Evolutionary conservation across 2,329 filamentous ascomycete species (phyloP), one percentile per base, ranked within the genome.

Genomic region (Lachnellula subtilissima): DNA sequence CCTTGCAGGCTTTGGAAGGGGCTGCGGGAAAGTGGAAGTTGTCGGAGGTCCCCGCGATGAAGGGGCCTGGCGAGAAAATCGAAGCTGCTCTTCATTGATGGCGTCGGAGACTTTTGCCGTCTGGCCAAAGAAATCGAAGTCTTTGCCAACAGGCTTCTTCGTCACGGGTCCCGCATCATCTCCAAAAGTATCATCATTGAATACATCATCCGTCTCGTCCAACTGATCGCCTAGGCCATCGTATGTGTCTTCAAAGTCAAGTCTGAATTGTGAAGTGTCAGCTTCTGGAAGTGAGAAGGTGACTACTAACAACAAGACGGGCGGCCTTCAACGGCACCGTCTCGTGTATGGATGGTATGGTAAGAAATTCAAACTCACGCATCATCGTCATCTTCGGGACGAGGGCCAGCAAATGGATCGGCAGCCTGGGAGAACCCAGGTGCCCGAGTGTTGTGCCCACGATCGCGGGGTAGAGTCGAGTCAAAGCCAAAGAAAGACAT

Each of bases 401-500:
- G 79, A 56, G 88, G 83, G 56, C 88, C 86, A 62, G 89, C 91
- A 73, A 97, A 97, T 40, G 93, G 91, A 73, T 99, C 91, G 65
- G 88, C 82, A 58, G 80, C 73, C 71, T 91, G 87, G 66, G 91
- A 86, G 75, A 97, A 97, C 69, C 91, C 91, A 52, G 88, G 84
- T 39, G 86, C 87, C 53, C 80, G 78, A 65, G 78, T 75, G 65
- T 88, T 84, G 70, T 91, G 88, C 64, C 82, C 77, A 53, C 74
- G 72, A 71, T 86, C 83, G 69, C 79, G 76, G 50, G 84, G 84
- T 32, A 86, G 81, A 61, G 79, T 81, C 55, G 87, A 79, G 70
- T 95, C 87, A 74, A 95, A 92, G 64, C 90, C 89, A 74, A 96
- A 96, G 79, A 96, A 96, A 36, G 91, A 92, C 92, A 96, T 94